A percentile compares a stretch with the other conserved stretches of the same genome.
These are phyloP conservation scores for Trypanosoma theileri DNA, from an alignment of 208 protist species.

Conservation along the genomic window DNA sequence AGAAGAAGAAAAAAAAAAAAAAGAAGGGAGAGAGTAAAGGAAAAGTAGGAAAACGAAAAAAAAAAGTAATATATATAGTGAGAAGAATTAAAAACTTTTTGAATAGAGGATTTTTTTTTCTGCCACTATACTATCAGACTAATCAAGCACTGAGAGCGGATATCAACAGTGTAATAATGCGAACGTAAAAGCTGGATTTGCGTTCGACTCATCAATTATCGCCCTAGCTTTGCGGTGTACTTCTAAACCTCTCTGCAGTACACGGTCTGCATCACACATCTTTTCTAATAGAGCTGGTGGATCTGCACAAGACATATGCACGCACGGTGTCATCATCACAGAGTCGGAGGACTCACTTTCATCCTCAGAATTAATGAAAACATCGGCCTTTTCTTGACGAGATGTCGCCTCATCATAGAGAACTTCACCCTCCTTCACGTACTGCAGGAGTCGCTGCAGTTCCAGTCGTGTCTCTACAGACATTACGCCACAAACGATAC, in stretches of 20 bases:
- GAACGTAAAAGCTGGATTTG: slow-evolving; percentile 23
- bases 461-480: slow-evolving; percentile 1
- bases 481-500: slow-evolving; percentile 1
- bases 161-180: slow-evolving; percentile 2
- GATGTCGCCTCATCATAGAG: slow-evolving; percentile 11
- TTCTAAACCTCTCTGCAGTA: slow-evolving; percentile 3
- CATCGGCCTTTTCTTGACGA: background rate
- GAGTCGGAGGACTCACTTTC: background rate
- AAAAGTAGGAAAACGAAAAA: background rate
- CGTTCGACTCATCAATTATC: background rate
- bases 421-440: slow-evolving; percentile 18
- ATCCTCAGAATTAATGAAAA: background rate
- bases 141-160: background rate
- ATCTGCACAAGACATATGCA: background rate
- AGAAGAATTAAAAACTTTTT: too few relatives aligned
- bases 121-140: too few relatives aligned
- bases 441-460: background rate
- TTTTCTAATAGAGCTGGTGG: background rate
- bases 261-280: background rate
- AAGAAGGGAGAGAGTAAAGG: background rate
- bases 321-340: background rate
- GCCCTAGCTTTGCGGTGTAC: background rate
- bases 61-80: too few relatives aligned
- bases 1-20: background rate
- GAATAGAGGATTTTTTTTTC: too few relatives aligned